Evolutionary conservation across 2,329 filamentous ascomycete species (phyloP).

Genomic region (Cryphonectria nitschkei): DNA sequence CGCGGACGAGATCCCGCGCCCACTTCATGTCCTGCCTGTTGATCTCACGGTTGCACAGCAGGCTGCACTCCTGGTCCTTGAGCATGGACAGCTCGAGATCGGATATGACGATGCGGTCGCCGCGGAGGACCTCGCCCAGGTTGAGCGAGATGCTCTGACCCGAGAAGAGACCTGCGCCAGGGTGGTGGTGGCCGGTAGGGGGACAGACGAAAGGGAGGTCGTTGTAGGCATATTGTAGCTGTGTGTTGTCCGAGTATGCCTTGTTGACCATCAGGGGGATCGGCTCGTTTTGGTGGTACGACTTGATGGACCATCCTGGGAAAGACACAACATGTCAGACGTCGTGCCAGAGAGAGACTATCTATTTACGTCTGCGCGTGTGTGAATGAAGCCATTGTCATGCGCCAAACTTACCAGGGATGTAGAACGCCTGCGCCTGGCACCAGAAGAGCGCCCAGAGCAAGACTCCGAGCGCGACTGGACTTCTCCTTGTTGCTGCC

Average conservation of each 20-base stretch:
- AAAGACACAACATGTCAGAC: slow-evolving; percentile 19
- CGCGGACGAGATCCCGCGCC: slow-evolving; percentile 72
- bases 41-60: slow-evolving; percentile 72
- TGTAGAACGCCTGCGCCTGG: slow-evolving; percentile 73
- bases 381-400: neutral
- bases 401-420: slow-evolving; percentile 67
- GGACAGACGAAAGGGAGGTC: slow-evolving; percentile 87
- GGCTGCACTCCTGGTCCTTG: slow-evolving; percentile 71
- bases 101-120: slow-evolving; percentile 82
- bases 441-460: slow-evolving; percentile 51
- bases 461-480: slow-evolving; percentile 46
- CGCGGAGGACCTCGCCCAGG: slow-evolving; percentile 83
- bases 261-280: slow-evolving; percentile 92
- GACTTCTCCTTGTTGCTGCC: slow-evolving; percentile 31
- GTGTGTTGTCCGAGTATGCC: slow-evolving; percentile 85
- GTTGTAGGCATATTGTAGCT: slow-evolving; percentile 90
- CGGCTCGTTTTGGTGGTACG: slow-evolving; percentile 74
- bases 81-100: slow-evolving; percentile 82
- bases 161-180: slow-evolving; percentile 70
- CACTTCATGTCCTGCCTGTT: slow-evolving; percentile 66
- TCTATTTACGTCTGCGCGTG: neutral
- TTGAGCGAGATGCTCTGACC: slow-evolving; percentile 81
- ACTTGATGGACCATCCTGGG: slow-evolving; percentile 78
- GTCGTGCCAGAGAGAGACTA: neutral
- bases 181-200: slow-evolving; percentile 68